Conservation (phyloP, 805 yeast genomes). For the Wickerhamiella spandovensis region DNA sequence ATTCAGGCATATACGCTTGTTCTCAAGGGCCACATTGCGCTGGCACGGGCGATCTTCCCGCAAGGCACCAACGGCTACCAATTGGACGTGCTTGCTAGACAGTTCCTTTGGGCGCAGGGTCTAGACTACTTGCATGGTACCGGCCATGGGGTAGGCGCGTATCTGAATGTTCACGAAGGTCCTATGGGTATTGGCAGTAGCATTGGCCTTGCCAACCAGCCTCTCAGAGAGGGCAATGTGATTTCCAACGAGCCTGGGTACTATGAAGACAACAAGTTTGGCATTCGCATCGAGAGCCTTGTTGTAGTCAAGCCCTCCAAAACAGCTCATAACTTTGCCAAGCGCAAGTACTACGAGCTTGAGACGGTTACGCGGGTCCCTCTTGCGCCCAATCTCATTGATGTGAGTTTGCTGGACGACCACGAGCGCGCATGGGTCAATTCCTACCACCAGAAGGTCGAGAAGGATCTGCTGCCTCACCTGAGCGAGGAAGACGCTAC, state of each 20-base stretch:
- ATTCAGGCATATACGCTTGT: constrained; percentile 66
- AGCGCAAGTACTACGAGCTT: constrained; percentile 47
- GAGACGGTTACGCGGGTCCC: constrained; percentile 81
- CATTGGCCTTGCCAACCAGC: constrained; percentile 34
- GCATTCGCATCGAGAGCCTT: constrained; percentile 82
- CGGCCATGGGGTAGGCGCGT: constrained; percentile 95
- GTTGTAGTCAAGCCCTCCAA: constrained; percentile 38
- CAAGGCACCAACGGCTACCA: constrained; percentile 59
- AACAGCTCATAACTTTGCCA: constrained; percentile 34
- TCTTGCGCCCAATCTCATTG: constrained; percentile 64
- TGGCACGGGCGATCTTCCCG: constrained; percentile 71
- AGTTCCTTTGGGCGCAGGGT: constrained; percentile 69
- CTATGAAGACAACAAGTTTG: constrained; percentile 80
- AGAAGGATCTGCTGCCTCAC: constrained; percentile 36
- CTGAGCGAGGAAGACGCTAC: constrained; percentile 28
- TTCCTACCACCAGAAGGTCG: constrained; percentile 45
- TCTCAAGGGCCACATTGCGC: constrained; percentile 78
- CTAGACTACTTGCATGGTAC: constrained; percentile 88
- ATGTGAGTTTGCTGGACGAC: constrained; percentile 36
- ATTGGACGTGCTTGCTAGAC: constrained; percentile 74
- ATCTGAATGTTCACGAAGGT: constrained; percentile 84
- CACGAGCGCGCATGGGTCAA: constrained; percentile 63
- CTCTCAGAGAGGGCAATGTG: constrained; percentile 53
- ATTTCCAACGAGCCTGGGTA: constrained; percentile 91
- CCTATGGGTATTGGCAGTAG: constrained; percentile 62